A percentile compares a stretch with the other conserved stretches of the same genome.
Conservation (phyloP, 1,139 yeast species). For the Eremothecium cymbalariae region DNA sequence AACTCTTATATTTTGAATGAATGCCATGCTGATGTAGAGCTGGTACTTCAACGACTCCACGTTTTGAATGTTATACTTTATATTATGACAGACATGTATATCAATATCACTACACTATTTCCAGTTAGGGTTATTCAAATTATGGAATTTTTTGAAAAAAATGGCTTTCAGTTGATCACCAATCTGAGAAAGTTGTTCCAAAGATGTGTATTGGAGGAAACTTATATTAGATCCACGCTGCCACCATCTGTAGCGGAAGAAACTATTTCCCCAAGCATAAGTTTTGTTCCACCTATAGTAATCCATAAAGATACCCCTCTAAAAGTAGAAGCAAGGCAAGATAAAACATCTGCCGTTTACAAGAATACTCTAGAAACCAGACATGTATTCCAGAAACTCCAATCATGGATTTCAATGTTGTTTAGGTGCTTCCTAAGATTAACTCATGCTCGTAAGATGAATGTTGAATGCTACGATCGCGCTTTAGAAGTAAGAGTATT, state of each 20-base stretch:
- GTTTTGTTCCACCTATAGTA: slow-evolving; percentile 32
- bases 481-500: slow-evolving; percentile 26
- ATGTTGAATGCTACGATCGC: slow-evolving; percentile 17
- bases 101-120: slow-evolving; percentile 44
- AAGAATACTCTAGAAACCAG: slow-evolving; percentile 56
- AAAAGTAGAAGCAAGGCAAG: slow-evolving; percentile 32
- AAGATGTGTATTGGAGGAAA: slow-evolving; percentile 51
- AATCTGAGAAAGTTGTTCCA: slow-evolving; percentile 41
- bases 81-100: slow-evolving; percentile 45
- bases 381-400: slow-evolving; percentile 43
- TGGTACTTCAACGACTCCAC: slow-evolving; percentile 32
- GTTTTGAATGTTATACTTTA: slow-evolving; percentile 38
- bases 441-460: slow-evolving; percentile 23
- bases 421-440: slow-evolving; percentile 30
- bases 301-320: slow-evolving; percentile 27
- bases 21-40: slow-evolving; percentile 21
- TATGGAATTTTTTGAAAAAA: slow-evolving; percentile 37
- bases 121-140: slow-evolving; percentile 43
- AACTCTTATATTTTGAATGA: slow-evolving; percentile 35
- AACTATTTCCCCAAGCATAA: slow-evolving; percentile 32
- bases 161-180: slow-evolving; percentile 33
- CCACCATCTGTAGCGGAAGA: slow-evolving; percentile 43
- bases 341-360: slow-evolving; percentile 45
- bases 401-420: slow-evolving; percentile 38
- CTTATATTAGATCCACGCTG: slow-evolving; percentile 38